phyloP scores from a whole-genome alignment of 2,329 filamentous ascomycete species.

The Epichloe uncinata region DNA sequence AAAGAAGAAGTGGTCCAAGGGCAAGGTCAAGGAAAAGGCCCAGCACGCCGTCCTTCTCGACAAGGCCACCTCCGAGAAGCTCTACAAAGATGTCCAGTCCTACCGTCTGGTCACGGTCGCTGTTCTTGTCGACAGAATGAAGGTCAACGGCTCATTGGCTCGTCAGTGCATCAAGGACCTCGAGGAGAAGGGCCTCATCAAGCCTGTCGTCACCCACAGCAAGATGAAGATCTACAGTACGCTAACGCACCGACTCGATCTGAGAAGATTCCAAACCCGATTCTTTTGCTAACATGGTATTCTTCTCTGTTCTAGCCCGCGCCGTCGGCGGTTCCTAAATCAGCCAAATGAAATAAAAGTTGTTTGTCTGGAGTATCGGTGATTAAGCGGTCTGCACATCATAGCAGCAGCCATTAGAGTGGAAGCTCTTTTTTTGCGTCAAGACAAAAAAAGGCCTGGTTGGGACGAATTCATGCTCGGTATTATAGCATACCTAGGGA shows the following conservation, averaged over 20 bases:
- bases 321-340: constrained; percentile 41
- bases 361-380: constrained; percentile 24
- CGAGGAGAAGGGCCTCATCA: constrained; percentile 97
- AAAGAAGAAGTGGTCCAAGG: constrained; percentile 40
- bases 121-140: constrained; percentile 96
- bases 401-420: constrained; percentile 20
- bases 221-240: constrained; percentile 96
- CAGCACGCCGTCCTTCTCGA: constrained; percentile 98
- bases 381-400: constrained; percentile 24
- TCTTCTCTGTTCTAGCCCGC: constrained; percentile 34
- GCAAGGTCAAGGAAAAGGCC: constrained; percentile 99
- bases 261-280: background rate
- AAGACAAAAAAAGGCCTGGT: constrained; percentile 21
- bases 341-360: constrained; percentile 18
- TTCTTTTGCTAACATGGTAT: background rate
- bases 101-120: constrained; percentile 99
- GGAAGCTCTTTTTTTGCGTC: constrained; percentile 18
- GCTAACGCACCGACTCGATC: constrained; percentile 15
- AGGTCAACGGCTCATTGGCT: constrained; percentile 98
- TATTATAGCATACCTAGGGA: constrained; percentile 24
- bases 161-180: constrained; percentile 80
- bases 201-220: constrained; percentile 92
- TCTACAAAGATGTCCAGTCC: constrained; percentile 99
- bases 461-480: constrained; percentile 28
- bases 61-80: constrained; percentile 94